Evolutionary conservation across 176 grass and related monocot species (phyloP).

Genomic region (Ensete ventricosum): DNA sequence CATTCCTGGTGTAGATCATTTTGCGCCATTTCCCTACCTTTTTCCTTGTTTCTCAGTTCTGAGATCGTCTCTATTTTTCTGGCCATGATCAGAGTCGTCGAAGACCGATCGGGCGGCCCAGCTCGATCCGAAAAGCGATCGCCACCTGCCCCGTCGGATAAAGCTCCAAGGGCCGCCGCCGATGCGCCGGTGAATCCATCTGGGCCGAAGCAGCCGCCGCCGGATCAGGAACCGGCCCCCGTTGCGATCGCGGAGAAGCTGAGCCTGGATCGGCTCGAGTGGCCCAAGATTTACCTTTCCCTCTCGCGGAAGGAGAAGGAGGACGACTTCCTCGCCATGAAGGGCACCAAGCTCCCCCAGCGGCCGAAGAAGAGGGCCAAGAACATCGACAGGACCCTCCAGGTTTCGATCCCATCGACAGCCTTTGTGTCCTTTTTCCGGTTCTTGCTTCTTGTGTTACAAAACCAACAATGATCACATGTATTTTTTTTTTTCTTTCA

Average conservation of each 20-base stretch:
- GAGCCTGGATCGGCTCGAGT: conserved; percentile 18
- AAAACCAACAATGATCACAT: neutral
- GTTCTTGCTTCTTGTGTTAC: neutral
- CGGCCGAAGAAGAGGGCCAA: conserved; percentile 66
- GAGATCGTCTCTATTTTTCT: neutral
- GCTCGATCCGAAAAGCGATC: conserved; percentile 13
- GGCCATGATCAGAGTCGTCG: conserved; percentile 49
- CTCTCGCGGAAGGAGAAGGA: conserved; percentile 80
- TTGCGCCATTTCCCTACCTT: too few species aligned
- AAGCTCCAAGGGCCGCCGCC: neutral
- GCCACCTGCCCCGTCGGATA: conserved; percentile 3
- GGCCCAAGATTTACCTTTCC: conserved; percentile 57
- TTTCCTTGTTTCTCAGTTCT: too few species aligned
- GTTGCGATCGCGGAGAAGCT: conserved; percentile 25
- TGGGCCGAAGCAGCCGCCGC: conserved; percentile 15
- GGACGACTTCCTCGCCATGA: conserved; percentile 73
- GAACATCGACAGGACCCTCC: conserved; percentile 44
- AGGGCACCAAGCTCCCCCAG: conserved; percentile 65
- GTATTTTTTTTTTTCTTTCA: neutral
- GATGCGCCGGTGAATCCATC: neutral
- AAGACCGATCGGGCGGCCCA: conserved; percentile 30
- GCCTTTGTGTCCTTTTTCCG: neutral
- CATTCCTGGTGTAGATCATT: too few species aligned
- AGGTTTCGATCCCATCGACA: conserved; percentile 17
- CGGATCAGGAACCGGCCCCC: neutral